Conservation (phyloP, 108 stramenopile genomes). For the Fragilariopsis cylindrus region DNA sequence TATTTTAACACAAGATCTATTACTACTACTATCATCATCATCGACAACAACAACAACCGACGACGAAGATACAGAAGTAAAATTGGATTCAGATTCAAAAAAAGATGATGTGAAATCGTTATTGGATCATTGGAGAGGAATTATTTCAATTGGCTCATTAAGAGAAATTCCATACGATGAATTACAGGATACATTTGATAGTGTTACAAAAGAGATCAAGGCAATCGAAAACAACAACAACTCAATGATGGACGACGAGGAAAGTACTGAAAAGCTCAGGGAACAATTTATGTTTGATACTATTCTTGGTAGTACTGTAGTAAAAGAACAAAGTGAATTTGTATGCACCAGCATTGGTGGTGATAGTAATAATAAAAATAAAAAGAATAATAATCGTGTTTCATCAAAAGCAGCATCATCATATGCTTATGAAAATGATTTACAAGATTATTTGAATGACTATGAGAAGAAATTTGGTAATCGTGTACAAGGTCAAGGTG, state of each 20-base stretch:
- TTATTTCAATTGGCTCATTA: background rate
- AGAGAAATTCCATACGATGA: background rate
- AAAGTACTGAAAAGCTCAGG: background rate
- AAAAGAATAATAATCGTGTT: background rate
- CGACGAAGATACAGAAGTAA: background rate
- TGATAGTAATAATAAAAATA: background rate
- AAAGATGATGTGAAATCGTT: background rate
- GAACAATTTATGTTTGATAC: background rate
- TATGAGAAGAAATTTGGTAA: background rate
- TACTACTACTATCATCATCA: no score
- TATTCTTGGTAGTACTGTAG: background rate
- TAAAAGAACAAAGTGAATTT: background rate
- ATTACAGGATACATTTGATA: background rate
- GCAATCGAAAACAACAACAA: background rate
- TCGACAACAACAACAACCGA: no score
- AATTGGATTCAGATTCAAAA: background rate
- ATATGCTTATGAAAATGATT: background rate
- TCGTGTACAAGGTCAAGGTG: conserved; percentile 1
- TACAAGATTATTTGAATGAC: background rate
- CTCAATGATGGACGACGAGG: background rate
- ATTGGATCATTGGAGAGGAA: background rate
- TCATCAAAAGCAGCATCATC: background rate
- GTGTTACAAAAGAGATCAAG: background rate
- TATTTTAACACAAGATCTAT: no score
- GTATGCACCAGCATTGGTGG: background rate